Base-by-base conservation (phyloP, 495 filamentous ascomycete genomes). In the Cercophora sp. region DNA sequence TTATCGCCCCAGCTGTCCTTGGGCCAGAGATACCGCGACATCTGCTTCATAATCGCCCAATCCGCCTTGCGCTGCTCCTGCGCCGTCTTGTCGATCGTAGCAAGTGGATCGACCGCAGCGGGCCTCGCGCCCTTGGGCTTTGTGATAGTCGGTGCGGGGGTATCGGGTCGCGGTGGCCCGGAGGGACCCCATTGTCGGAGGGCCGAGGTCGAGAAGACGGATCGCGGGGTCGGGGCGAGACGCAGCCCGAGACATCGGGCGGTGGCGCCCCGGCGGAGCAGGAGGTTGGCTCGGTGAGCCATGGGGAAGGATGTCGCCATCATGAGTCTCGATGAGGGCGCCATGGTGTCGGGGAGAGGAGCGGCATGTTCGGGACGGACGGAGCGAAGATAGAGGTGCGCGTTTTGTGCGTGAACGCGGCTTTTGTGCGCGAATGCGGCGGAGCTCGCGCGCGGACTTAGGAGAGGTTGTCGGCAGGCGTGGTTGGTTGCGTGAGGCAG, bases 41-140 rank as follows among this genome's bases (percentile, higher is more conserved):
- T 96, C 68, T 97, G 90, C 70, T 89, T 94, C 75, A 98, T 92
- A 40, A 98, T 98, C 5, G 89, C 90, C 93, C 94, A 97, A 56
- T 98, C 93, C 5, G 91, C 94, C 69, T 90, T 94, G 40, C 93
- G 80, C 71, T 97, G 93, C 67, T 96, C 91, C 59, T 90, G 87
- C 8, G 79, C 86, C 16, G 59, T 73, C 67, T 82, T 82, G 35
- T 76, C 76, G 23, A 76, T 47, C 4, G 66, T 45, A 20, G 62
- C 62, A 39, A 67, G 62, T 10, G 64, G 64, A 18, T 67, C 64
- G 37, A 49, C 32, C 16, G 60, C 18, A 5, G 49, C 34, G 10
- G 57, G 55, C 0, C 26, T 47, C 13, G 25, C 13, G 11, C 40
- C 29, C 27, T 42, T 43, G 34, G 32, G 0, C n/a, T n/a, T n/a